phyloP scores from a whole-genome alignment of 306 rosid genomes.

The Malus sylvestris region DNA sequence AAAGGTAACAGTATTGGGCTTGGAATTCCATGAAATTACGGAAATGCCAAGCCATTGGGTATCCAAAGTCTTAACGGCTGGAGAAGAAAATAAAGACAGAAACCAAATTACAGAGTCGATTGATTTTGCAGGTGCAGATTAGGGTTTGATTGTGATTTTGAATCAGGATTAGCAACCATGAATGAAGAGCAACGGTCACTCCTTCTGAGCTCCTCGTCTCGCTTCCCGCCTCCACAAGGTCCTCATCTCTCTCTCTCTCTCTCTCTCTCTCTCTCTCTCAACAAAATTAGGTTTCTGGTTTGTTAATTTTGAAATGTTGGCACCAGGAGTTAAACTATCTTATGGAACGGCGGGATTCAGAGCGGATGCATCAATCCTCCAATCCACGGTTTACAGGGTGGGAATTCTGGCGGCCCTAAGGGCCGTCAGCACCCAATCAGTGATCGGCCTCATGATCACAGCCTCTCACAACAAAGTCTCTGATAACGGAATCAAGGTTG shows the following conservation, averaged over 20 bases:
- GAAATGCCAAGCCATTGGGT: not conserved
- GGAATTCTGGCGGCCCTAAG: slow-evolving; percentile 81
- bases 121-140: too few relatives aligned
- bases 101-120: not conserved
- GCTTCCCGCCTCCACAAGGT: slow-evolving; percentile 61
- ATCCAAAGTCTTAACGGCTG: too few relatives aligned
- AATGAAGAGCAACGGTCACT: slow-evolving; percentile 50
- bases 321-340: slow-evolving; percentile 50
- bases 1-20: not conserved
- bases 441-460: slow-evolving; percentile 79
- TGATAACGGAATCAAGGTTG: slow-evolving; percentile 85
- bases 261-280: not conserved
- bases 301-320: not conserved
- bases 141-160: too few relatives aligned
- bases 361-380: slow-evolving; percentile 67
- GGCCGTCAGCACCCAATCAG: slow-evolving; percentile 50
- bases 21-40: not conserved
- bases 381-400: slow-evolving; percentile 52
- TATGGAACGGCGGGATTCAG: slow-evolving; percentile 90
- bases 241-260: not conserved
- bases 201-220: slow-evolving; percentile 45
- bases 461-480: slow-evolving; percentile 83
- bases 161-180: slow-evolving; percentile 30
- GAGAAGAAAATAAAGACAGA: too few relatives aligned
- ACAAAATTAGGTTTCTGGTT: not conserved